Conservation (phyloP, 495 filamentous ascomycete species). For the Aspergillus baeticus region DNA sequence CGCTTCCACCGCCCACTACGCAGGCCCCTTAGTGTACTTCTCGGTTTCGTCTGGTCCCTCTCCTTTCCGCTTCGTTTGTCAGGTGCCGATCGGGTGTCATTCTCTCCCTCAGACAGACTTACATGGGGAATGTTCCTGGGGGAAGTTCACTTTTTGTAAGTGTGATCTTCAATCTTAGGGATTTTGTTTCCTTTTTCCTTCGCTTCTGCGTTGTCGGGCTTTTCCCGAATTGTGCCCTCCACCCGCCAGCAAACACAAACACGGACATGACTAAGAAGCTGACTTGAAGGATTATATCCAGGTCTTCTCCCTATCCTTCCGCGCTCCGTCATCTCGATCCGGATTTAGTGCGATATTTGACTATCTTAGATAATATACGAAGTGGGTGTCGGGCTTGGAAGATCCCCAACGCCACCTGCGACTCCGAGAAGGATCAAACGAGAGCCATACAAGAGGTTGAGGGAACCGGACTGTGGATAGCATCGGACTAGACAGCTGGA, state of each 20-base stretch:
- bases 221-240: constrained; percentile 17
- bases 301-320: constrained; percentile 8
- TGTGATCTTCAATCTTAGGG: constrained; percentile 3
- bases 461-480: neutral
- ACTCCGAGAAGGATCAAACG: neutral
- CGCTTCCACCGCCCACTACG: constrained; percentile 12
- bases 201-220: constrained; percentile 1
- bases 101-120: constrained; percentile 23
- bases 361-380: constrained; percentile 9
- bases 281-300: constrained; percentile 14
- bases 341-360: neutral
- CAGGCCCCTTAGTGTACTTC: neutral
- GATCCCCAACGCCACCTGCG: neutral
- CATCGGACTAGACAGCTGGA: constrained; percentile 16
- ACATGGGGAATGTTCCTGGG: constrained; percentile 18
- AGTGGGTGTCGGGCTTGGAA: constrained; percentile 1
- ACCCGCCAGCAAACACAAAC: constrained; percentile 16
- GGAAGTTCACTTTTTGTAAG: constrained; percentile 13
- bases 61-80: constrained; percentile 16
- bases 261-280: constrained; percentile 15
- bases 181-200: neutral
- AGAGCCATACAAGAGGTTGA: neutral
- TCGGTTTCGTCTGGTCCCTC: constrained; percentile 3
- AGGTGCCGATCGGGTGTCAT: constrained; percentile 21
- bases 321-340: neutral